Conservation (phyloP, 2,329 filamentous ascomycete species). For the Neoscytalidium dimidiatum region DNA sequence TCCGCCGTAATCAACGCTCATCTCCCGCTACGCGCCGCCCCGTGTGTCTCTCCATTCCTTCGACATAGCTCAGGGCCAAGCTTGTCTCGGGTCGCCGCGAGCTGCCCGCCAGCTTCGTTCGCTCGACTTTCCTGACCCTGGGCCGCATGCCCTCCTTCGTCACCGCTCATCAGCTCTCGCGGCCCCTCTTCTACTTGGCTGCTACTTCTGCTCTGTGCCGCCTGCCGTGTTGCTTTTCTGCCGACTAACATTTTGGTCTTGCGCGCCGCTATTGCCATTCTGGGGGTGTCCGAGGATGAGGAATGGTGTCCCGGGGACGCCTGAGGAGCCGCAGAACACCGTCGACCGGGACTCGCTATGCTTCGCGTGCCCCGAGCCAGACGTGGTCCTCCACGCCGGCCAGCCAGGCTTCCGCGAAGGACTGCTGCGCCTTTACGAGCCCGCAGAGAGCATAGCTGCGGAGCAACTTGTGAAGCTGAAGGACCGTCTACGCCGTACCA, state of each 20-base stretch:
- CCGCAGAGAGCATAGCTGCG: slow-evolving; percentile 60
- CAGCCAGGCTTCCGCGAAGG: slow-evolving; percentile 46
- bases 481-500: slow-evolving; percentile 52
- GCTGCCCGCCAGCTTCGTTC: neutral
- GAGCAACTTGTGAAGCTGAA: slow-evolving; percentile 64
- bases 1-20: slow-evolving; percentile 4
- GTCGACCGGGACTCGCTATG: slow-evolving; percentile 47
- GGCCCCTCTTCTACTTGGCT: neutral
- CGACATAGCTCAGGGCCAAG: neutral
- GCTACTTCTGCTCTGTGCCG: neutral
- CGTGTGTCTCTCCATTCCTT: neutral
- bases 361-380: slow-evolving; percentile 42
- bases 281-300: slow-evolving; percentile 27
- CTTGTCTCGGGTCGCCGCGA: neutral
- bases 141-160: slow-evolving; percentile 1
- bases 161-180: neutral
- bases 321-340: slow-evolving; percentile 39
- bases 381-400: slow-evolving; percentile 46
- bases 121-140: neutral
- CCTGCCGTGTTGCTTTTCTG: neutral
- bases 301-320: slow-evolving; percentile 28
- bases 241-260: neutral
- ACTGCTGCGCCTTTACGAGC: slow-evolving; percentile 34
- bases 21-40: slow-evolving; percentile 1
- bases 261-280: neutral